Percentiles rank a stretch among this genome's conserved stretches.
Evolutionary conservation across 352 stramenopile species (phyloP).

Genomic region (Pelagophyceae sp.): DNA sequence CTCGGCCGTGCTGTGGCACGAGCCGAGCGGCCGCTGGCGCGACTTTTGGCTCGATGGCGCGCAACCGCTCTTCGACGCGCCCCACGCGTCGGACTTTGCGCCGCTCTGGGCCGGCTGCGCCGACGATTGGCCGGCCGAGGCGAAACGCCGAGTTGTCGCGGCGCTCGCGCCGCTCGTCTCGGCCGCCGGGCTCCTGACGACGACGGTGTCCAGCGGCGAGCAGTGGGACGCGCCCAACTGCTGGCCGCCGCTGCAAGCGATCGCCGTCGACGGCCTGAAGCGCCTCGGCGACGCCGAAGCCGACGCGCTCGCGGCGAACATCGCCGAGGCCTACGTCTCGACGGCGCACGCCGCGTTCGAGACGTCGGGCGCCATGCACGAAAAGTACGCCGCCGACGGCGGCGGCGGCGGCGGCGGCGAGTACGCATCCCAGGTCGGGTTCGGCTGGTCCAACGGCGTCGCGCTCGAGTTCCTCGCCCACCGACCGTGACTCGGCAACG

Average conservation of each 20-base stretch:
- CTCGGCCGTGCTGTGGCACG: slow-evolving; percentile 58
- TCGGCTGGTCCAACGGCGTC: slow-evolving; percentile 71
- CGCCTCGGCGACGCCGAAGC: slow-evolving; percentile 10
- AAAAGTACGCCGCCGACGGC: slow-evolving; percentile 71
- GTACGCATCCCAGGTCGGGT: slow-evolving; percentile 73
- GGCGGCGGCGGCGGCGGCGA: slow-evolving; percentile 62
- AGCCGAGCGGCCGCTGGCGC: slow-evolving; percentile 50
- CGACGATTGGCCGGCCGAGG: neutral
- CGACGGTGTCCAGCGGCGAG: slow-evolving; percentile 57
- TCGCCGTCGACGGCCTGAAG: slow-evolving; percentile 64
- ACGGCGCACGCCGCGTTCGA: slow-evolving; percentile 55
- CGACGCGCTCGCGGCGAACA: slow-evolving; percentile 36
- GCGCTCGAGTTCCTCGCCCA: slow-evolving; percentile 29
- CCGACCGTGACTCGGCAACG: neutral
- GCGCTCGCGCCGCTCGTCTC: slow-evolving; percentile 53
- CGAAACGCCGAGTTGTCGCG: slow-evolving; percentile 42
- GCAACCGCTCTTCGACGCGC: neutral
- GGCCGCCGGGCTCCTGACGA: slow-evolving; percentile 56
- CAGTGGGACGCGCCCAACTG: slow-evolving; percentile 72
- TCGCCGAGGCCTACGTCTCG: slow-evolving; percentile 55
- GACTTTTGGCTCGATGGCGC: slow-evolving; percentile 48
- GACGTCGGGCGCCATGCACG: slow-evolving; percentile 61
- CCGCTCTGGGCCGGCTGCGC: slow-evolving; percentile 64
- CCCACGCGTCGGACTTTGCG: slow-evolving; percentile 50
- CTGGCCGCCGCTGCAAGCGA: slow-evolving; percentile 67